Base-by-base conservation (phyloP, 208 protist species). In the Crithidia bombi region DNA sequence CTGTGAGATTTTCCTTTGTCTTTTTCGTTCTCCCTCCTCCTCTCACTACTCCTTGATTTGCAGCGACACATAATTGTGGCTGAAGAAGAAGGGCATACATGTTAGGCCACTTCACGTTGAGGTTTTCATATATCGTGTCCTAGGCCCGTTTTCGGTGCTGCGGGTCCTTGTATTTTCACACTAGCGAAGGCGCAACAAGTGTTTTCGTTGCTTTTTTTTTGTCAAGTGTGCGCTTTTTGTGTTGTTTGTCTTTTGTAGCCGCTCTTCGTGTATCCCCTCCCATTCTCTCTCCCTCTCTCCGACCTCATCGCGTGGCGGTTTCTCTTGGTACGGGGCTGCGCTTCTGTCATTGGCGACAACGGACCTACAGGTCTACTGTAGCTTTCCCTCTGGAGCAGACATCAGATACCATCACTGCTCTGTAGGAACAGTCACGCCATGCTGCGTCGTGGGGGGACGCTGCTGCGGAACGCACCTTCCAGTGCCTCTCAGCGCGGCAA, bases 61-160 rank as follows among this genome's bases (percentile, higher is more conserved):
- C 21, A 28, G 46, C 46, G 5, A 11, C 46, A 23, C 28, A 55
- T 10, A 36, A 52, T 17, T 52, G 5, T 11, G 33, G n/a, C n/a
- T n/a, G n/a, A n/a, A n/a, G n/a, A n/a, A n/a, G n/a, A 67, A 67
- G 21, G 38, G 35, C 33, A 38, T 56, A 69, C 50, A 50, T 58
- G 35, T 23, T 33, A 57, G 21, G 55, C 15, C 55, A 11, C 46
- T 69, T 44, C 47, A 17, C 14, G 3, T 23, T 44, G 30, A 30
- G 23, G 7, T 17, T n/a, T 23, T 26, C 30, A 17, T 47, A 30
- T 30, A 17, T 65, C 14, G 21, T 5, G 15, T 49, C 5, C 19
- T 21, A 49, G 14, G 38, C 38, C 38, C 14, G 38, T 43, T 43
- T 43, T 17, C 38, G 10, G 14, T 14, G 7, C 14, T 43, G 14